Evolutionary conservation across 768 basidiomycete species (phyloP), one percentile per base, ranked within the genome.

Genomic region (Myochromella boudieri): DNA sequence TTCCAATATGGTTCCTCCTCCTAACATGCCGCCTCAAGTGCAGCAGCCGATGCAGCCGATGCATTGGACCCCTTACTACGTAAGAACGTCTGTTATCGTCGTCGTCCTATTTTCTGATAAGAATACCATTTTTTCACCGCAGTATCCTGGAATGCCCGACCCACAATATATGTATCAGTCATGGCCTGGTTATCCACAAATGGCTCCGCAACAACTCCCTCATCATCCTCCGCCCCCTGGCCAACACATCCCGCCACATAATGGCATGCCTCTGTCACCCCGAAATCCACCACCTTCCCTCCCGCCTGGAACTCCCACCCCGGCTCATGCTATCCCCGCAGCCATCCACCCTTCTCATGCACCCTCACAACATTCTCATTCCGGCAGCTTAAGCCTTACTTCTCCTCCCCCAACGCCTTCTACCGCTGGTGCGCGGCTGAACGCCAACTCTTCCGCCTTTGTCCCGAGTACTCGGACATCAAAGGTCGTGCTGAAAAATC

Each of bases 361-460:
- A 12, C 75, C 81, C 24, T 78, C 77, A 0, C 60, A 70, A 40
- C 72, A 70, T 37, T 66, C 71, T 25, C 66, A 69, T 20, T 70
- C 84, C 6, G 72, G 68, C 42, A 76, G 68, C 49, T 69, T 78
- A 20, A 65, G 64, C 15, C 67, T 85, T 9, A 77, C 84, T 0
- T 84, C 85, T 3, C 82, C 87, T 2, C 82, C 82, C 18, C 77
- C 85, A 2, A 87, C 88, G 4, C 87, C 84, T 1, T 77, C 81
- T 1, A 69, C 82, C 2, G 66, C 69, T 18, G 65, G 63, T 40
- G 74, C 64, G 53, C 73, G 77, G 10, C 72, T 90, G 39, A 88
- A 83, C 58, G 77, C 79, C 3, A 74, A 72, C 57, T 87, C 88
- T 3, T 75, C 65, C 46, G 59, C 84, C 2, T 91, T 91, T 60